A percentile compares a stretch with the other conserved stretches of the same genome.
phyloP scores from a whole-genome alignment of 345 rosid genomes.

The Lagerstroemia speciosa region DNA sequence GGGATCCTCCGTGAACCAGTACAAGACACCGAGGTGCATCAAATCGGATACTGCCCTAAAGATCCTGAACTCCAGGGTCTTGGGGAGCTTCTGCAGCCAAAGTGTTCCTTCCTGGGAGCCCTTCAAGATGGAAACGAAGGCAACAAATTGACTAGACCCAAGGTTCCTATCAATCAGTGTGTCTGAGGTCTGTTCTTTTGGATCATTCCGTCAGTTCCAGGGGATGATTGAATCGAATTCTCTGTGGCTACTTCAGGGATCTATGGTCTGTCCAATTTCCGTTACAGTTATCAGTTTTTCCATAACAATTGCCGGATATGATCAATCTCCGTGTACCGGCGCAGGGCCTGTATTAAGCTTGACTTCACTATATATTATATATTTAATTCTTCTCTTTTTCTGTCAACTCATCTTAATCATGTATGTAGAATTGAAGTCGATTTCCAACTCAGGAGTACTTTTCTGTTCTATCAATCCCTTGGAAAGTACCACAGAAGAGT shows the following conservation, averaged over 20 bases:
- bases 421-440: too few relatives aligned
- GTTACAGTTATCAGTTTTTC: not conserved
- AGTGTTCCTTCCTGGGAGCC: conserved; percentile 67
- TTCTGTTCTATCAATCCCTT: not conserved
- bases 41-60: conserved; percentile 50
- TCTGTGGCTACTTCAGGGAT: not conserved
- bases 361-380: not conserved
- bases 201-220: not conserved
- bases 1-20: conserved; percentile 91
- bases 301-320: not conserved
- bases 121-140: conserved; percentile 30
- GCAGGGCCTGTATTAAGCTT: conserved; percentile 14
- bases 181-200: not conserved
- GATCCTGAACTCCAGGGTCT: conserved; percentile 60
- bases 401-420: not conserved
- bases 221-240: not conserved
- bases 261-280: not conserved
- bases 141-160: not conserved
- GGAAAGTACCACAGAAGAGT: not conserved
- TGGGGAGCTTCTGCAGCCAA: conserved; percentile 54
- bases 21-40: too few relatives aligned
- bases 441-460: not conserved
- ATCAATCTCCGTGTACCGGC: not conserved
- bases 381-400: not conserved
- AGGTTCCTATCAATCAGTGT: conserved; percentile 9